A percentile compares a stretch with the other conserved stretches of the same genome.
Conservation (phyloP, 768 basidiomycete species). For the Russula virescens region DNA sequence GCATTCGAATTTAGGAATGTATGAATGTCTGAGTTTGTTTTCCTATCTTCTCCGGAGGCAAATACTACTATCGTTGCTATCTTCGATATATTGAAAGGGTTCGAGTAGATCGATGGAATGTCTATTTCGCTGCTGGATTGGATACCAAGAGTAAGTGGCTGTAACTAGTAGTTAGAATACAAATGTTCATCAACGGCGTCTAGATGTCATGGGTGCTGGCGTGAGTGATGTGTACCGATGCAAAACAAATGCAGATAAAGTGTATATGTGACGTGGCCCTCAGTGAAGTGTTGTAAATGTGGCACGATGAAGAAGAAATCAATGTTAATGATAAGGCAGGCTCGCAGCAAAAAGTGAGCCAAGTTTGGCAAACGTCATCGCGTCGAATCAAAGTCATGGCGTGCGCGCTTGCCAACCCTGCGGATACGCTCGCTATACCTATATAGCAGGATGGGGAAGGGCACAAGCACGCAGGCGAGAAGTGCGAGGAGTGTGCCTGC, state of each 20-base stretch:
- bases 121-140: background rate
- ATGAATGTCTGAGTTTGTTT: conserved; percentile 20
- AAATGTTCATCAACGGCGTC: background rate
- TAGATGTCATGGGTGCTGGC: background rate
- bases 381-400: conserved; percentile 22
- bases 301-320: too few species aligned
- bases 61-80: background rate
- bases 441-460: conserved; percentile 24
- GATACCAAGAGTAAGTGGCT: too few species aligned
- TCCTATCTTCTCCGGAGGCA: background rate
- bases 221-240: too few species aligned
- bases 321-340: background rate
- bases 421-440: conserved; percentile 20
- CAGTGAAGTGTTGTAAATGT: background rate
- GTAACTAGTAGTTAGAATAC: background rate
- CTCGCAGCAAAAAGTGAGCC: background rate
- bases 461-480: conserved; percentile 27
- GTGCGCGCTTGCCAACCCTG: conserved; percentile 20
- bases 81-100: background rate
- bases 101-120: background rate
- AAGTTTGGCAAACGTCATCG: background rate
- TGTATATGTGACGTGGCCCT: background rate
- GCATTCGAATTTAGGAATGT: conserved; percentile 87
- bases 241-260: too few species aligned
- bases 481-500: conserved; percentile 29